Conservation (phyloP, 345 rosid species). For the Aquilaria yunnanensis region DNA sequence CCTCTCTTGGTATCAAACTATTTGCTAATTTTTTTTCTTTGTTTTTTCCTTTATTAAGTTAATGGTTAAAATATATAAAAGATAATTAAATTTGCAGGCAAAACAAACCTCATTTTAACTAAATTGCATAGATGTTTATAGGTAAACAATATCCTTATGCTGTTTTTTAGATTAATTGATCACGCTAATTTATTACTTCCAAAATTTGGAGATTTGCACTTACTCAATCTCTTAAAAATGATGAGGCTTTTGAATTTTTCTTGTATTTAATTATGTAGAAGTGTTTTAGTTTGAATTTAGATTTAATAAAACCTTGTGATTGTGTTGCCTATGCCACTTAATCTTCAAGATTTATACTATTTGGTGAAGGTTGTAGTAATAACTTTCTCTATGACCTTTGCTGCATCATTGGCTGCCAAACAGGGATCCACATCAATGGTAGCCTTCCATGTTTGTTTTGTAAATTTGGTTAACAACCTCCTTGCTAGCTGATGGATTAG, state of each 20-base stretch:
- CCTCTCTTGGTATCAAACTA: not conserved
- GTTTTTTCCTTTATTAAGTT: no score
- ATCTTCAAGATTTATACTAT: conserved; percentile 37
- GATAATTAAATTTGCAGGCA: no score
- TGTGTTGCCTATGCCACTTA: not conserved
- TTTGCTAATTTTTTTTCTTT: no score
- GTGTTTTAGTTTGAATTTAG: not conserved
- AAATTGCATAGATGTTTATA: conserved; percentile 3
- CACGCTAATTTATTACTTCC: conserved; percentile 30
- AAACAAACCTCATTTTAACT: not conserved
- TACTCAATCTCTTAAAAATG: conserved; percentile 32
- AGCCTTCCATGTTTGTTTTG: conserved; percentile 67
- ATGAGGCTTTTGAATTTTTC: conserved; percentile 13
- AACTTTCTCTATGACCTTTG: conserved; percentile 58
- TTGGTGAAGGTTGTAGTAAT: conserved; percentile 46
- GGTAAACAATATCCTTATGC: conserved; percentile 28
- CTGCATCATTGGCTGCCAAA: conserved; percentile 61
- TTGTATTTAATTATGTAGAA: no score
- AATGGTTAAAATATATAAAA: no score
- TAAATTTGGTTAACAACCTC: conserved; percentile 66
- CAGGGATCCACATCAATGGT: conserved; percentile 61
- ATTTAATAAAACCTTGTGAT: conserved; percentile 6
- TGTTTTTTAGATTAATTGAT: conserved; percentile 27
- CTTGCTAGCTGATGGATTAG: conserved; percentile 71
- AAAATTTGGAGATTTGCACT: conserved; percentile 28